phyloP scores from a whole-genome alignment of 2,329 filamentous ascomycete species.

The Xylariaceae sp. region DNA sequence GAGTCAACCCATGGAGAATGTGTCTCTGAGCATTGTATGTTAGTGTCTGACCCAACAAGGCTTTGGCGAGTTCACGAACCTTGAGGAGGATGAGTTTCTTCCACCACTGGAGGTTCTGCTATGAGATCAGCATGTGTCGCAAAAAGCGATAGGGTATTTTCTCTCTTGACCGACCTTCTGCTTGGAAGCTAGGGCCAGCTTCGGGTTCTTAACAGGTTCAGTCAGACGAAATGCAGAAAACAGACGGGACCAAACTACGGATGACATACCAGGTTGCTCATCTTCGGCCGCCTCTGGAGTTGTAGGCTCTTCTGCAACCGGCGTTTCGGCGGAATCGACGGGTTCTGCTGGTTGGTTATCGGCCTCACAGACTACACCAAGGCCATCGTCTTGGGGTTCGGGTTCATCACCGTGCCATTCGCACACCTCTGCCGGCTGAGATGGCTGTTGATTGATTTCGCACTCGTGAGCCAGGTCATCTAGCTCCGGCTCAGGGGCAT shows the following conservation, averaged over 20 bases:
- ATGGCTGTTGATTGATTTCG: constrained; percentile 7
- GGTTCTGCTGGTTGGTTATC: constrained; percentile 4
- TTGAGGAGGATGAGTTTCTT: constrained; percentile 2
- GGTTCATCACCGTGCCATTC: constrained; percentile 18
- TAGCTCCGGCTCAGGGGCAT: constrained; percentile 25
- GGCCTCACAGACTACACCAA: constrained; percentile 1
- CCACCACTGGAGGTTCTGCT: not conserved
- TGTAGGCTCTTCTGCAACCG: constrained; percentile 5
- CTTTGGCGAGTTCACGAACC: constrained; percentile 2
- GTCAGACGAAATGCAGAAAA: not conserved
- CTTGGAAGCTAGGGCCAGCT: not conserved
- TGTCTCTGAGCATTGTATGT: constrained; percentile 1
- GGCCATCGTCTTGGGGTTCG: constrained; percentile 13
- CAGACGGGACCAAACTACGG: not conserved
- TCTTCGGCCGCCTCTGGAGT: not conserved
- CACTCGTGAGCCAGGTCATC: constrained; percentile 26
- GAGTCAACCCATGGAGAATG: constrained; percentile 20
- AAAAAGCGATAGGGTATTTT: not conserved
- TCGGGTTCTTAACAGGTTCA: not conserved
- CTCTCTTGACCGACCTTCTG: constrained; percentile 3
- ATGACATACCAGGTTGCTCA: constrained; percentile 1
- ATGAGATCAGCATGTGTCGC: not conserved
- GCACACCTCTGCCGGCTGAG: constrained; percentile 7
- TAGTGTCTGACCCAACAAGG: not conserved
- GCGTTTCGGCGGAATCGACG: constrained; percentile 2